A percentile compares a stretch with the other conserved stretches of the same genome.
These are phyloP conservation scores for Ogataea henricii DNA, from an alignment of 805 yeast species.

Conservation along the genomic window DNA sequence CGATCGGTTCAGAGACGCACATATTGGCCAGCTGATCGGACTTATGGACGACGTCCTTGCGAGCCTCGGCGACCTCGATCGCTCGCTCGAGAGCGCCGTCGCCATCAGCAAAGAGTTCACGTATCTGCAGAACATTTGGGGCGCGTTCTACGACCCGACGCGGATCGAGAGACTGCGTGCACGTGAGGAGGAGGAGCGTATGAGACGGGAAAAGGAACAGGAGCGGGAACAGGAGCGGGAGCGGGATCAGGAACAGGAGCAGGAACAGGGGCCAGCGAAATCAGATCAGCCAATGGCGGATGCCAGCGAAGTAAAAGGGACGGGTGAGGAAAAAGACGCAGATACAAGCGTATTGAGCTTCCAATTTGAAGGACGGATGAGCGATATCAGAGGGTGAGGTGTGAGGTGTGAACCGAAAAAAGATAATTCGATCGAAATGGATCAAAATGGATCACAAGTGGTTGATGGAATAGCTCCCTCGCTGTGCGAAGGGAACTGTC, in stretches of 20 bases:
- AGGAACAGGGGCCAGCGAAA: slow-evolving; percentile 6
- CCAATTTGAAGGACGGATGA: slow-evolving; percentile 31
- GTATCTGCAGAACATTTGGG: slow-evolving; percentile 23
- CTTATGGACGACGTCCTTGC: slow-evolving; percentile 25
- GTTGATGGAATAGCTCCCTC: too few relatives aligned
- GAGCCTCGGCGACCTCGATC: slow-evolving; percentile 22
- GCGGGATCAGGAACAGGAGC: slow-evolving; percentile 3
- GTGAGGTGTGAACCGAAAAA: not conserved
- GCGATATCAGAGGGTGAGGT: slow-evolving; percentile 16
- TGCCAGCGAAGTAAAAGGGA: not conserved
- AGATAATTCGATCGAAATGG: too few relatives aligned
- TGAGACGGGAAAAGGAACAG: slow-evolving; percentile 10
- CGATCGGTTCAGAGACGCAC: slow-evolving; percentile 22
- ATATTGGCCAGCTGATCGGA: slow-evolving; percentile 18
- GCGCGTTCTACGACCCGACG: slow-evolving; percentile 26
- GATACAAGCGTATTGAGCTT: slow-evolving; percentile 23
- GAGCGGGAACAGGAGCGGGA: slow-evolving; percentile 6
- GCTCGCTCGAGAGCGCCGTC: slow-evolving; percentile 23
- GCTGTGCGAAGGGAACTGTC: too few relatives aligned
- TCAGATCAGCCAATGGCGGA: not conserved
- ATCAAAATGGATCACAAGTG: too few relatives aligned
- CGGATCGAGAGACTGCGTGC: slow-evolving; percentile 16
- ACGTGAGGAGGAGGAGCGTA: slow-evolving; percentile 8
- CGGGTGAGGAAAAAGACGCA: not conserved
- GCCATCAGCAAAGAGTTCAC: slow-evolving; percentile 25